Evolutionary conservation across 2,329 filamentous ascomycete genomes (phyloP), one percentile per base, ranked within the genome.

Genomic region (Diplodia intermedia): DNA sequence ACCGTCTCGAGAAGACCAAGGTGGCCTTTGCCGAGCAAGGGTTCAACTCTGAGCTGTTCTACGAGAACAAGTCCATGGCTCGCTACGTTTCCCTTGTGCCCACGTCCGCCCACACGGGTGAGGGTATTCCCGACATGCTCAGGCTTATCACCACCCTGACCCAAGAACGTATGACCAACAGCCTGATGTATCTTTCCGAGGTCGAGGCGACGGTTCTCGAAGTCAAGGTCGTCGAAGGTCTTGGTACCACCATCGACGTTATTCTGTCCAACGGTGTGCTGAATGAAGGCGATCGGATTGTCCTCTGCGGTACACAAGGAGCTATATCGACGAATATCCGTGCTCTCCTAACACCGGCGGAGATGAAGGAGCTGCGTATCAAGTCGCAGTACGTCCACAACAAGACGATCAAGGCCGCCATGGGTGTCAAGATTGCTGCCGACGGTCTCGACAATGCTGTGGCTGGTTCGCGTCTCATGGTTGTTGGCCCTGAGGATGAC

Each of bases 301-400:
- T 98, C 5, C 82, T 99, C 54, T 99, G 95, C 77, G 95, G 95
- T 85, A 91, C 94, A n/a, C 95, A 98, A 77, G 95, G 96, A 33
- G 90, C 93, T 65, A 99, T 99, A 77, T 88, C 90, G 69, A 99
- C 95, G 7, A 97, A 97, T 73, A 95, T 99, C 75, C 89, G 95
- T 82, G 96, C 95, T 15, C 86, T 99, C 31, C 85, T 99, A 65
- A 99, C 95, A 3, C 95, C 95, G 1, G 94, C 93, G 12, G 92
- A 93, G 69, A 89, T 99, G 78, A 95, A 93, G 78, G 95, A 99
- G 79, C 82, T 99, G 71, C 93, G 96, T 79, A 88, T 99, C 75
- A 98, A 98, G 83, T 97, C 94, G 3, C 87, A 90, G 71, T 99
- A 99, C 76, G 94, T 99, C 36, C 96, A 99, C 85, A 97, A 99